These are phyloP conservation scores for Wallacemonas sp. DNA, from an alignment of 208 protist species.

Conservation along the genomic window DNA sequence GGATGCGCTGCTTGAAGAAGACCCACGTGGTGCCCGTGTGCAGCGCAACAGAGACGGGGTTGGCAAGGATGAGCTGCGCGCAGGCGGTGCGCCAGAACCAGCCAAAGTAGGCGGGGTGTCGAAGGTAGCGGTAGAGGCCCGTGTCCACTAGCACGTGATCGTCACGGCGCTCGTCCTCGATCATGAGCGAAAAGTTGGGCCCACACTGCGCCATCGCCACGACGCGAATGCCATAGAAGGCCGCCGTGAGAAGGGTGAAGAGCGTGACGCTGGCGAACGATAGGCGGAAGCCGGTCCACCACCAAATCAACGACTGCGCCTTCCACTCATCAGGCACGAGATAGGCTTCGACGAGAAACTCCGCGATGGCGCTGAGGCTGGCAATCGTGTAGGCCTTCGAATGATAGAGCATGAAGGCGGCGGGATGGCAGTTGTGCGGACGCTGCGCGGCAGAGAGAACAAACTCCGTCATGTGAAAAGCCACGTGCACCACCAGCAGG, in stretches of 20 bases:
- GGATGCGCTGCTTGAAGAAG: constrained; percentile 93
- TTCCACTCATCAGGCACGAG: constrained; percentile 71
- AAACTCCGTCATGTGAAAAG: constrained; percentile 87
- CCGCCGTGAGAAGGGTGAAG: constrained; percentile 38
- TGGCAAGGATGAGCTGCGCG: constrained; percentile 93
- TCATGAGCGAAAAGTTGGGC: constrained; percentile 81
- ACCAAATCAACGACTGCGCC: not conserved
- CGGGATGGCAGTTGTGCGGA: constrained; percentile 69
- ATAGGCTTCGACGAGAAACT: constrained; percentile 75
- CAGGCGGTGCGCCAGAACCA: constrained; percentile 94
- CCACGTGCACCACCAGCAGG: constrained; percentile 52
- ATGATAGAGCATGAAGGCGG: constrained; percentile 87
- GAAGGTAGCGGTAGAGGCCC: constrained; percentile 90
- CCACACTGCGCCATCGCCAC: constrained; percentile 83
- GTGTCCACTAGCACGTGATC: constrained; percentile 88
- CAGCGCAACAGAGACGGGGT: constrained; percentile 85
- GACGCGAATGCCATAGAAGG: constrained; percentile 78
- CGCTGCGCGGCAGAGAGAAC: constrained; percentile 41
- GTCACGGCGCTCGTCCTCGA: constrained; percentile 57
- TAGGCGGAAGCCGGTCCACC: constrained; percentile 35
- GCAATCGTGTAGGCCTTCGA: constrained; percentile 68
- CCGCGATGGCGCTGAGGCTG: constrained; percentile 35
- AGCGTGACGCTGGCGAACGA: constrained; percentile 33
- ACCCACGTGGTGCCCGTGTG: constrained; percentile 85
- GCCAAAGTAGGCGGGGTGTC: constrained; percentile 96